Percentiles rank a stretch among this genome's conserved stretches.
Conservation (phyloP, 2,329 filamentous ascomycete species). For the Colletotrichum trifolii region DNA sequence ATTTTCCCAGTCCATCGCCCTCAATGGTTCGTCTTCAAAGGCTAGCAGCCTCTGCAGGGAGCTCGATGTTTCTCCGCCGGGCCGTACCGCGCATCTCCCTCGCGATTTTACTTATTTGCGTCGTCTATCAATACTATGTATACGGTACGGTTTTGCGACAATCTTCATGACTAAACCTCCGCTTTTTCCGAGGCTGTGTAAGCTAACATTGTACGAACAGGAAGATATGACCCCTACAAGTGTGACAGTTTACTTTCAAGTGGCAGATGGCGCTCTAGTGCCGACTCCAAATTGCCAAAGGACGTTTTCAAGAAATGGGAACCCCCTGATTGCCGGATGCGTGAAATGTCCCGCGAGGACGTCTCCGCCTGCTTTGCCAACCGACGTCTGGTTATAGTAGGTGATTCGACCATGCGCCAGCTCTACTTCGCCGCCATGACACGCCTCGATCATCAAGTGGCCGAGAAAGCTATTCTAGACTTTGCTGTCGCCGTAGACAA, state of each 20-base stretch:
- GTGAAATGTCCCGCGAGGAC: conserved; percentile 63
- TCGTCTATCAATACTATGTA: conserved; percentile 33
- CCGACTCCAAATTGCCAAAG: conserved; percentile 40
- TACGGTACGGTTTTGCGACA: conserved; percentile 8
- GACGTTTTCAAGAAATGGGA: conserved; percentile 63
- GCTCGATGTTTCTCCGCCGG: conserved; percentile 20
- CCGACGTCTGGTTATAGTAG: conserved; percentile 67
- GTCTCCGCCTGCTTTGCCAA: conserved; percentile 63
- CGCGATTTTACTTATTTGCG: conserved; percentile 26
- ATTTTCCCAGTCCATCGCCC: neutral
- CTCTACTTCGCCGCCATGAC: conserved; percentile 64
- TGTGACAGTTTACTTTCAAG: conserved; percentile 62
- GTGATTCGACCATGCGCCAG: conserved; percentile 70
- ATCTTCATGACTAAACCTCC: neutral
- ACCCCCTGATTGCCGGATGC: conserved; percentile 68
- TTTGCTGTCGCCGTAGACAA: conserved; percentile 32
- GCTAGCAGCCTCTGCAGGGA: conserved; percentile 27
- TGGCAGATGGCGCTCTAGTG: conserved; percentile 60
- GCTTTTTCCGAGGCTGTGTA: neutral
- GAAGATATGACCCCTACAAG: conserved; percentile 59
- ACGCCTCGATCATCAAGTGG: conserved; percentile 27
- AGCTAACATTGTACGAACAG: conserved; percentile 17
- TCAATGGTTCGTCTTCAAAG: conserved; percentile 25
- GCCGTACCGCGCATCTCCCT: conserved; percentile 24
- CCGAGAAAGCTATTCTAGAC: conserved; percentile 30